phyloP scores from a whole-genome alignment of 73 alveolate genomes.

The Tetrahymena elliotti region DNA sequence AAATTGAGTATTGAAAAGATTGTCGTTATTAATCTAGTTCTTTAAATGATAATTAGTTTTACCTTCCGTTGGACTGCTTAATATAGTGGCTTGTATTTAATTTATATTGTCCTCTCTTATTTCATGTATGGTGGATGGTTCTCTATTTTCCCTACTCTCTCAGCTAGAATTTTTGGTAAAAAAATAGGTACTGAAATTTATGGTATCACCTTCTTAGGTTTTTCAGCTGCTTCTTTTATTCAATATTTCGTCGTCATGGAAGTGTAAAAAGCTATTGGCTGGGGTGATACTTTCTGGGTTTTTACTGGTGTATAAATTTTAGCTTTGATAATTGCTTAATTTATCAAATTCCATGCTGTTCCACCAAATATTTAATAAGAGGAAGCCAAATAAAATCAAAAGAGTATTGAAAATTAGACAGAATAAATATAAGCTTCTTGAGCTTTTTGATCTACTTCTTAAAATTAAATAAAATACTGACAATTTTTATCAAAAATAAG shows the following conservation, averaged over 20 bases:
- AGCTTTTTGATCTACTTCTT: neutral
- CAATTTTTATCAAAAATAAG: too few species aligned
- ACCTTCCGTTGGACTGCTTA: neutral
- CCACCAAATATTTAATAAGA: neutral
- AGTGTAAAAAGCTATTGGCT: neutral
- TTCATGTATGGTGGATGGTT: conserved; percentile 27
- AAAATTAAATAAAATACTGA: neutral
- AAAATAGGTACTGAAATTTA: neutral
- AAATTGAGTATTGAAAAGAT: neutral
- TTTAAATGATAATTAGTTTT: neutral
- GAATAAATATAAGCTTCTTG: neutral
- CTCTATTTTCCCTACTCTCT: conserved; percentile 27
- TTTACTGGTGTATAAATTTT: neutral
- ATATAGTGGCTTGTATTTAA: neutral
- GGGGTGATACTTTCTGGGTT: neutral
- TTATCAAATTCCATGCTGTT: neutral
- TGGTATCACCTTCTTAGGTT: neutral
- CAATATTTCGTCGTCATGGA: neutral
- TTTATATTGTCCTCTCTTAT: conserved; percentile 1
- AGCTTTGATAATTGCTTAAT: neutral
- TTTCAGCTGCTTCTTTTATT: neutral
- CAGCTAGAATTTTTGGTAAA: conserved; percentile 13
- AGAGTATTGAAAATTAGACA: neutral
- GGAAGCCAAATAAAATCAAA: neutral
- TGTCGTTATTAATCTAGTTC: neutral